Evolutionary conservation across 2,329 filamentous ascomycete genomes (phyloP), one percentile per base, ranked within the genome.

Genomic region (Coniochaeta hoffmannii): DNA sequence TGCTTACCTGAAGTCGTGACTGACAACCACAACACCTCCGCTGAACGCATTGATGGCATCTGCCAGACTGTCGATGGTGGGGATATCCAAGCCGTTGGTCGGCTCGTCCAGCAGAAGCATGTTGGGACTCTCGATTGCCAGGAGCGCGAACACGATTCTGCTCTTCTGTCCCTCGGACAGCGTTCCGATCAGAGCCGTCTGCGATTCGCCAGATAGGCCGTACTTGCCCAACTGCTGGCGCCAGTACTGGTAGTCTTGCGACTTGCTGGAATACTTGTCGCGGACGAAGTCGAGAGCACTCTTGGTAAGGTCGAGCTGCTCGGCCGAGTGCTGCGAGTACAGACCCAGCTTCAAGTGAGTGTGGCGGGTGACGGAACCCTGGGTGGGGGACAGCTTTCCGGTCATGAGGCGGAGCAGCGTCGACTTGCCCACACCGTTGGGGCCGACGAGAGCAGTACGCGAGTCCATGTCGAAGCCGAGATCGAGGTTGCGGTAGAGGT

Each of bases 391-490:
- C 54, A 97, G 84, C 77, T 94, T 91, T 73, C 91, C 92, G 14
- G 93, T 97, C 90, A 99, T 97, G 64, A 99, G 85, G 64, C 90
- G 88, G 61, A 99, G 86, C 56, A 97, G 82, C 14, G 94, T 97
- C 24, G 94, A 97, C 80, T 99, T 99, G 73, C 94, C 94, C 57
- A 97, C 94, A 91, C 94, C 94, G 75, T 97, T 97, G 71, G 94
- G 94, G 58, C 94, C 94, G 69, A 99, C 94, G 59, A 99, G 87
- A 50, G 93, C 93, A 50, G 92, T 96, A 77, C 94, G 87, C 60
- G 92, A 97, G 79, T 99, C 94, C 94, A 99, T 99, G 75, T 99
- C 95, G 66, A 99, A 94, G 85, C 94, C 94, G 61, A 99, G 89
- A 71, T 99, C 94, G 41, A 99, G 84, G 77, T 97, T 85, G 74